Conservation (phyloP, 179 eudicot genomes). For the Carnegiea gigantea region DNA sequence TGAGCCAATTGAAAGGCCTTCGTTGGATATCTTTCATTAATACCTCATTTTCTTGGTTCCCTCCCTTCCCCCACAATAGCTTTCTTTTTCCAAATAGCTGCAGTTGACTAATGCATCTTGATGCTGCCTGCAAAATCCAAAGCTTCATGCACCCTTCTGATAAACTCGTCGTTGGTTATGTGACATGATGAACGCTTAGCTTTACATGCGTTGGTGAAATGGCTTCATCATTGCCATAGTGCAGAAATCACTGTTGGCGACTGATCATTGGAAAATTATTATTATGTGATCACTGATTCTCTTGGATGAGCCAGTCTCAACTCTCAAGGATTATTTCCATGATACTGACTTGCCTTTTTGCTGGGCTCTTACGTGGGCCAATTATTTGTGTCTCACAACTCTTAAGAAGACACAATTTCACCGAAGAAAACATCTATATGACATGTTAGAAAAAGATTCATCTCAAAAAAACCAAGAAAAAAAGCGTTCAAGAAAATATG, state of each 20-base stretch:
- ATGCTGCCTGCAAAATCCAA: slow-evolving; percentile 2
- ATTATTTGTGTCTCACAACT: too few species aligned
- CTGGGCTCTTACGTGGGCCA: too few species aligned
- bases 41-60: too few species aligned
- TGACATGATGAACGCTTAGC: background rate
- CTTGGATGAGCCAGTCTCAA: too few species aligned
- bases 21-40: background rate
- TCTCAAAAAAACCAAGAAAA: too few species aligned
- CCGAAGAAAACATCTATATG: too few species aligned
- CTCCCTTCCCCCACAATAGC: background rate
- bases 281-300: too few species aligned
- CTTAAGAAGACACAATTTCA: too few species aligned
- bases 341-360: too few species aligned
- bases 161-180: background rate
- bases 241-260: background rate
- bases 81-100: background rate
- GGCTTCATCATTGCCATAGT: background rate
- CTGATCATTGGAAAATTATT: background rate
- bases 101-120: background rate
- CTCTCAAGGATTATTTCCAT: too few species aligned
- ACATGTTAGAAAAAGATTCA: too few species aligned
- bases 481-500: too few species aligned
- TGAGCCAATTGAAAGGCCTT: slow-evolving; percentile 22
- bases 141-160: background rate
- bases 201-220: background rate